Evolutionary conservation across 768 basidiomycete species (phyloP).

Genomic region (Pisolithus microcarpus): DNA sequence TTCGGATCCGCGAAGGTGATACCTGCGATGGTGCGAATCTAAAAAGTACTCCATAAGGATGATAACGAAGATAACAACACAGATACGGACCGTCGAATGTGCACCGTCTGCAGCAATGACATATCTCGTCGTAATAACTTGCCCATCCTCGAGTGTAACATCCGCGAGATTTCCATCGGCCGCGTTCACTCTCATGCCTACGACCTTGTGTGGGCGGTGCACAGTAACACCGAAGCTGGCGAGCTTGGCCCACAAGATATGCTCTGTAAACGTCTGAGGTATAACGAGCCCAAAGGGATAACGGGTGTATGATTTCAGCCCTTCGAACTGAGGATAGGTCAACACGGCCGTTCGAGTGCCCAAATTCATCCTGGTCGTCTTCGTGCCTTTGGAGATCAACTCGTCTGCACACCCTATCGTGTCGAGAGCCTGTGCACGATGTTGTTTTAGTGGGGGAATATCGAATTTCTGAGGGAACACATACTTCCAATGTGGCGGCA

Average conservation of each 20-base stretch:
- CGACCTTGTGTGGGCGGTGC: conserved; percentile 33
- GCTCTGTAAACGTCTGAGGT: conserved; percentile 41
- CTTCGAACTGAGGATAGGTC: conserved; percentile 24
- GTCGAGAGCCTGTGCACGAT: conserved; percentile 37
- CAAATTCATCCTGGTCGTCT: conserved; percentile 19
- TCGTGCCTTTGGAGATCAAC: conserved; percentile 33
- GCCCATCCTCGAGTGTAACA: conserved; percentile 43
- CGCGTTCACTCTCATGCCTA: conserved; percentile 28
- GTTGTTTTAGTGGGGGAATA: conserved; percentile 23
- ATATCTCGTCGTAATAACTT: conserved; percentile 36
- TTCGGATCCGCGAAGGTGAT: conserved; percentile 42
- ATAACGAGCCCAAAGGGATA: conserved; percentile 37
- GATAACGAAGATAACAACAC: not conserved
- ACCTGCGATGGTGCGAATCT: conserved; percentile 38
- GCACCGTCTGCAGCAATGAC: conserved; percentile 49
- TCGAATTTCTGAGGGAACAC: conserved; percentile 2
- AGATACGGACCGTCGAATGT: conserved; percentile 33
- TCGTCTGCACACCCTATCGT: conserved; percentile 35
- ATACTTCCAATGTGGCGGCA: conserved; percentile 47
- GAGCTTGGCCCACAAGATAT: conserved; percentile 31
- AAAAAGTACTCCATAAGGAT: not conserved
- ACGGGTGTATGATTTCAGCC: conserved; percentile 34
- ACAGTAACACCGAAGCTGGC: conserved; percentile 27
- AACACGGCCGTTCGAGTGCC: conserved; percentile 26
- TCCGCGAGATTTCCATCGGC: conserved; percentile 26